Conservation (phyloP, 805 yeast species). For the Kuraishia cidri region DNA sequence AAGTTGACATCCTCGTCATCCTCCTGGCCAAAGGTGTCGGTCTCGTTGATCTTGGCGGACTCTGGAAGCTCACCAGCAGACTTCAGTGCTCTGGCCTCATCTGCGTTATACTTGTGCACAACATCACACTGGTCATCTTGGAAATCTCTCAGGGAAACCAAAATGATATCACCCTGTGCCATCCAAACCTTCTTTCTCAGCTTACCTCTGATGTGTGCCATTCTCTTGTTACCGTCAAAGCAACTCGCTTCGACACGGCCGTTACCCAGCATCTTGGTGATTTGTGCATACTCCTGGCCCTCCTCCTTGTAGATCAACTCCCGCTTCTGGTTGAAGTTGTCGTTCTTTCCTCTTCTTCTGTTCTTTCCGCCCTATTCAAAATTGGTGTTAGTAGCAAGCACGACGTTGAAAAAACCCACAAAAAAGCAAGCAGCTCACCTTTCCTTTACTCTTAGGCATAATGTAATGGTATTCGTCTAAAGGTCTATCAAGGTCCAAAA, state of each 20-base stretch:
- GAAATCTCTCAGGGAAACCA: slow-evolving; percentile 95
- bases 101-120: slow-evolving; percentile 92
- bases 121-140: slow-evolving; percentile 98
- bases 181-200: slow-evolving; percentile 99
- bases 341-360: slow-evolving; percentile 99
- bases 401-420: slow-evolving; percentile 94
- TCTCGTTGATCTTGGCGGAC: slow-evolving; percentile 93
- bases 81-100: slow-evolving; percentile 96
- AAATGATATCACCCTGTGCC: slow-evolving; percentile 96
- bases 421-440: slow-evolving; percentile 27
- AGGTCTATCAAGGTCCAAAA: no score
- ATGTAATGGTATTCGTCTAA: no score
- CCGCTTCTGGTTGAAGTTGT: slow-evolving; percentile 83
- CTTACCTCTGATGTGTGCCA: slow-evolving; percentile 98
- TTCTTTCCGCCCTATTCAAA: slow-evolving; percentile 82
- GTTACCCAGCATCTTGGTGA: slow-evolving; percentile 96
- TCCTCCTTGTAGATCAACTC: slow-evolving; percentile 89
- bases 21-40: slow-evolving; percentile 93
- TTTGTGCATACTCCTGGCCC: slow-evolving; percentile 98
- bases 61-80: slow-evolving; percentile 96
- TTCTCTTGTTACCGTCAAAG: slow-evolving; percentile 88
- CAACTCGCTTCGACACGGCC: slow-evolving; percentile 95
- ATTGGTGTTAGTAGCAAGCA: no score
- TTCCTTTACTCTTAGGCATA: slow-evolving; percentile 77
- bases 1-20: slow-evolving; percentile 97